A percentile compares a stretch with the other conserved stretches of the same genome.
Evolutionary conservation across 2,329 filamentous ascomycete species (phyloP).

Genomic region (Coniochaeta sp.): DNA sequence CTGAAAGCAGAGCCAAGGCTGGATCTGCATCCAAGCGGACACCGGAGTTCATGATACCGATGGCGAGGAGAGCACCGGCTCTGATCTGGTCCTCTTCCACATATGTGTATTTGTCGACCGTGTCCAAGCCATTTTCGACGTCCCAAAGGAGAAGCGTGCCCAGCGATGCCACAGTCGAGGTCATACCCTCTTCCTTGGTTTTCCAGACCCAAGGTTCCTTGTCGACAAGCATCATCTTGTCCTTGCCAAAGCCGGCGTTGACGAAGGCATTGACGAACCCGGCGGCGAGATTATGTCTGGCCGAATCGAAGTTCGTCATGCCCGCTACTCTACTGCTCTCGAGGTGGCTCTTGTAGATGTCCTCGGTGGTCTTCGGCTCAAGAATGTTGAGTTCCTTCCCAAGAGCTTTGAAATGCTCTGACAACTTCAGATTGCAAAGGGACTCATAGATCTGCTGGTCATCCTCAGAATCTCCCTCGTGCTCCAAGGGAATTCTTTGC

Average conservation of each 20-base stretch:
- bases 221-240: slow-evolving; percentile 95
- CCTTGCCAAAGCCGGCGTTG: slow-evolving; percentile 89
- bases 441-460: slow-evolving; percentile 73
- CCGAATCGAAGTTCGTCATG: slow-evolving; percentile 91
- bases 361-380: slow-evolving; percentile 93
- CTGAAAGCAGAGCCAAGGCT: slow-evolving; percentile 76
- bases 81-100: slow-evolving; percentile 73
- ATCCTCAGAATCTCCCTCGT: slow-evolving; percentile 55
- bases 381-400: slow-evolving; percentile 95
- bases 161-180: slow-evolving; percentile 89
- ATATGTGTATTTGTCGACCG: slow-evolving; percentile 92
- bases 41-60: slow-evolving; percentile 92
- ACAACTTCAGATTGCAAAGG: slow-evolving; percentile 77
- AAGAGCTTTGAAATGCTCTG: slow-evolving; percentile 87
- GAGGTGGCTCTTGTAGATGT: slow-evolving; percentile 98
- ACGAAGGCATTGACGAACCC: slow-evolving; percentile 96
- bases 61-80: slow-evolving; percentile 85
- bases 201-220: slow-evolving; percentile 98
- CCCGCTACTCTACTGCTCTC: slow-evolving; percentile 91
- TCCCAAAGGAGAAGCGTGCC: slow-evolving; percentile 93
- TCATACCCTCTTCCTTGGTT: slow-evolving; percentile 96
- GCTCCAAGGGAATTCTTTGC: slow-evolving; percentile 78
- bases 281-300: slow-evolving; percentile 89
- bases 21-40: slow-evolving; percentile 86
- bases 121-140: slow-evolving; percentile 82